A percentile compares a stretch with the other conserved stretches of the same genome.
These are phyloP conservation scores for Yamadazyma tumulicola DNA, from an alignment of 805 yeast species.

Conservation along the genomic window DNA sequence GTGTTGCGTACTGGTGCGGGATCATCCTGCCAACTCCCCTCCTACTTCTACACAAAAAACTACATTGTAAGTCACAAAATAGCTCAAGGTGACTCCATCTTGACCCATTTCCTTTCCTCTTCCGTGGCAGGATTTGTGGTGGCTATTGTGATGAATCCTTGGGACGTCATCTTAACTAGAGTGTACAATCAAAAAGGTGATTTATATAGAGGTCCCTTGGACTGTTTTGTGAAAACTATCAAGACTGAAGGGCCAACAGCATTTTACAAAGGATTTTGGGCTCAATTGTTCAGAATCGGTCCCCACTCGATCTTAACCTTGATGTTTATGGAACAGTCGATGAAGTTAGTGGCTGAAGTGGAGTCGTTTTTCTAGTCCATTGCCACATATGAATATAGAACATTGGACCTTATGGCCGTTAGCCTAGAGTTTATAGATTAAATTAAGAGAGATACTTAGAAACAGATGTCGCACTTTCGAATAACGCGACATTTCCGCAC, in stretches of 20 bases:
- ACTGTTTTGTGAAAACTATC: slow-evolving; percentile 83
- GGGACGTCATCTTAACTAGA: slow-evolving; percentile 93
- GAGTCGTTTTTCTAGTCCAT: slow-evolving; percentile 18
- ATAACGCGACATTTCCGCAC: too few relatives aligned
- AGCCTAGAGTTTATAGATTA: too few relatives aligned
- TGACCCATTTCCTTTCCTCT: slow-evolving; percentile 68
- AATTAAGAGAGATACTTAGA: too few relatives aligned
- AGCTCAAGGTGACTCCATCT: slow-evolving; percentile 56
- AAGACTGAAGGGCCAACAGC: slow-evolving; percentile 81
- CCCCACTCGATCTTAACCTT: slow-evolving; percentile 91
- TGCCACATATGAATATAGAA: too few relatives aligned
- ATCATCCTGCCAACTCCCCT: slow-evolving; percentile 91
- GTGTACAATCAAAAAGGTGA: slow-evolving; percentile 92
- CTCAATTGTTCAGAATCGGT: slow-evolving; percentile 86
- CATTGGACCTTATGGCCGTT: too few relatives aligned
- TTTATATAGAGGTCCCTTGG: slow-evolving; percentile 80
- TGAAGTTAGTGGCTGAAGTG: slow-evolving; percentile 48
- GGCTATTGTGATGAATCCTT: slow-evolving; percentile 93
- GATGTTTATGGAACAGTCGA: slow-evolving; percentile 94
- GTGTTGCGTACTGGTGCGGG: slow-evolving; percentile 93
- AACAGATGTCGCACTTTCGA: too few relatives aligned
- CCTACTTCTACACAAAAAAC: slow-evolving; percentile 74
- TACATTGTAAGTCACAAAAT: slow-evolving; percentile 51
- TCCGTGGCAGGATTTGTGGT: slow-evolving; percentile 88
- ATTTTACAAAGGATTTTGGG: slow-evolving; percentile 91